Evolutionary conservation across 371 early-diverging fungal species (phyloP), one percentile per base, ranked within the genome.

Genomic region (Amoeboradix gromovi): DNA sequence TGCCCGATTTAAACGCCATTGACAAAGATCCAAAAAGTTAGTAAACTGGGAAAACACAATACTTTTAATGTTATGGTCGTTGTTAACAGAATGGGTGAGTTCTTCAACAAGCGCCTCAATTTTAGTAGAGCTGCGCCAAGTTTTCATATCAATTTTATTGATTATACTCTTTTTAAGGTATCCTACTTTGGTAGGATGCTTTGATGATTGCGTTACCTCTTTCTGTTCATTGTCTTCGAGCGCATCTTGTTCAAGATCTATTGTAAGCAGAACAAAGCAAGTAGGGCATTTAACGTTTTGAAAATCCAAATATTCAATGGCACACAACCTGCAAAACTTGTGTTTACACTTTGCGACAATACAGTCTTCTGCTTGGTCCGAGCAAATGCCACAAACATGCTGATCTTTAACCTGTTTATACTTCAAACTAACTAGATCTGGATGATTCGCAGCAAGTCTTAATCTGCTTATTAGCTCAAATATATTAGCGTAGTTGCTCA

Each of bases 401-500:
- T 69, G 29, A 28, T 29, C 29, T 68, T 74, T 5, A 70, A 5
- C 65, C 73, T 71, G 72, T 79, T 69, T 74, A n/a, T n/a, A 77
- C 69, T 76, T 76, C 71, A 66, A 73, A 71, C 66, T 71, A 32
- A 87, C 82, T 71, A 89, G 73, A 72, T 87, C 87, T 0, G 94
- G 94, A 76, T 96, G 97, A 75, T 95, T 90, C 31, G 87, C 91
- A 30, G 89, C 80, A 29, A 77, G 70, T 66, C 79, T 67, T 81
- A 84, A 80, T 67, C 80, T 74, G 27, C 73, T 74, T 66, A 82
- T 70, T 29, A 83, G 74, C 66, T 72, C 72, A 72, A 81, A 82
- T 70, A 94, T 92, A 72, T 91, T 86, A 66, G 92, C 92, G 73
- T 94, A 97, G 74, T 94, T 87, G 75, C 91, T 92, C 66, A 91